Evolutionary conservation across 768 basidiomycete species (phyloP).

Genomic region (Galerina sulciceps): DNA sequence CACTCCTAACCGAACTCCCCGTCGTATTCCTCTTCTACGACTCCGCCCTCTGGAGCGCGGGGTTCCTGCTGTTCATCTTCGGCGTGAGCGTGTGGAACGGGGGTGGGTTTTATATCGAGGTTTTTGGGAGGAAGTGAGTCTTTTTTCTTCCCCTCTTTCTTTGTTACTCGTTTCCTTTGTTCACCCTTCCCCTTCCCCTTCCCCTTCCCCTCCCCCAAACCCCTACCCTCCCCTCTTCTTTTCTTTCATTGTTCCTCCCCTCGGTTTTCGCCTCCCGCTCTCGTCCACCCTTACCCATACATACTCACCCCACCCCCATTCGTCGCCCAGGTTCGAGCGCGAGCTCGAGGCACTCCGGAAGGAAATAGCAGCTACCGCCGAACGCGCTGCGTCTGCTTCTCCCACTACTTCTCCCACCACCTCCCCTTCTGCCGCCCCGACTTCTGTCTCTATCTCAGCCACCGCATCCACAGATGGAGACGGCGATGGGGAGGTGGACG

Average conservation of each 20-base stretch:
- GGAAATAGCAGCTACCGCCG: constrained; percentile 76
- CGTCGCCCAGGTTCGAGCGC: constrained; percentile 81
- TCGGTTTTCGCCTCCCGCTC: constrained; percentile 2
- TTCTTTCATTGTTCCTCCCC: constrained; percentile 7
- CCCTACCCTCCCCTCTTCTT: neutral
- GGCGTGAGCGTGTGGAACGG: constrained; percentile 95
- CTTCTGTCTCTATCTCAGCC: constrained; percentile 56
- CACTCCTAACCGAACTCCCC: constrained; percentile 83
- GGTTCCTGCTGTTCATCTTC: constrained; percentile 82
- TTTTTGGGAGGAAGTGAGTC: constrained; percentile 93
- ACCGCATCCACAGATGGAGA: no score
- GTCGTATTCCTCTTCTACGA: constrained; percentile 85
- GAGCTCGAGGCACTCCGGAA: constrained; percentile 90
- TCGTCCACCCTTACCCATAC: no score
- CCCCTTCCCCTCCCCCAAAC: no score
- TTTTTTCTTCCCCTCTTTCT: neutral
- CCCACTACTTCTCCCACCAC: neutral
- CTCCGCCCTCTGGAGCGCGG: constrained; percentile 74
- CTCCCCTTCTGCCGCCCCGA: constrained; percentile 36
- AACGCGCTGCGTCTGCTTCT: constrained; percentile 44
- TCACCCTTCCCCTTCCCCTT: no score
- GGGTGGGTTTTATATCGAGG: constrained; percentile 94
- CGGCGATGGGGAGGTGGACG: no score
- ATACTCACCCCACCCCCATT: no score
- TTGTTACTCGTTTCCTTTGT: neutral